Base-by-base conservation (phyloP, 1,139 yeast species). In the Eremothecium sinecaudum region DNA sequence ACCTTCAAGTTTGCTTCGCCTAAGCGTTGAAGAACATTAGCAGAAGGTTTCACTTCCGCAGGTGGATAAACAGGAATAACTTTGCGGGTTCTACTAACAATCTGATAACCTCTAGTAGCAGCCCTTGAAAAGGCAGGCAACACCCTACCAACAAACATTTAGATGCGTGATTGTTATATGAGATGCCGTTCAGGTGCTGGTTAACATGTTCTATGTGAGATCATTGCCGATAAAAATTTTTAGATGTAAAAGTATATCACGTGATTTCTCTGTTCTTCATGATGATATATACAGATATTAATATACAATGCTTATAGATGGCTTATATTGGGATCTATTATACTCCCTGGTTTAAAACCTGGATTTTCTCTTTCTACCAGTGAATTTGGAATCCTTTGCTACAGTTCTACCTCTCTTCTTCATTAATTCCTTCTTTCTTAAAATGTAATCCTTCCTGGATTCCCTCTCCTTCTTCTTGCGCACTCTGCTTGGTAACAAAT, bases 361-460 rank as follows among this genome's bases (percentile, higher is more conserved):
- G 15, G 93, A 77, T 47, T 81, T 74, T 71, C 99, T 79, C 68
- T 80, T 80, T 63, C 99, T 75, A 28, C 93, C 98, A 3, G 97
- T 83, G 60, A 79, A 90, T 57, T 80, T 84, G 37, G 94, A 81
- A 57, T 90, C 98, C 43, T 69, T 69, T 3, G 97, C 95, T 11
- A 87, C 96, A 29, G 64, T 66, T 56, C 81, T 81, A 38, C 98
- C 98, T 56, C 97, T 75, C 58, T 80, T 81, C 55, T 80, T 79
- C 90, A 81, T 83, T 35, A 87, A 67, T 37, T 83, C 95, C 68
- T 92, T 90, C 82, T 90, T 90, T 58, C 98, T 73, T 51, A 68
- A 68, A 46, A 90, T 86, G 56, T 71, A 90, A 11, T 79, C 93
- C 59, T 84, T 86, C 50, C 71, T 73, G 2, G 82, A 65, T 61